Conservation (phyloP, 805 yeast species). For the Starmerella apis region DNA sequence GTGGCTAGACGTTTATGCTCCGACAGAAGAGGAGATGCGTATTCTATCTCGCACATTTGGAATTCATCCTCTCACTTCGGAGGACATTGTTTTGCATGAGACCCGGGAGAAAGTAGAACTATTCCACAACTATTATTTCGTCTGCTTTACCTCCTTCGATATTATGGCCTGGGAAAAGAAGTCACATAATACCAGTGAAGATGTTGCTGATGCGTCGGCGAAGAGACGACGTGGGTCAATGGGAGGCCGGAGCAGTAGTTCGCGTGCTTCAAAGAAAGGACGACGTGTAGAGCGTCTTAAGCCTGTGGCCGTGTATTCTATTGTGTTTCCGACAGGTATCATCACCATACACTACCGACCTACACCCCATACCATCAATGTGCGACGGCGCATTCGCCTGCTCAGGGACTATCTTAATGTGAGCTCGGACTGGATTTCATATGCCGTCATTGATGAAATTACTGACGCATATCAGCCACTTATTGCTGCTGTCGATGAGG, state of each 20-base stretch:
- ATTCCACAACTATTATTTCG: conserved; percentile 81
- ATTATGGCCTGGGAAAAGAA: conserved; percentile 32
- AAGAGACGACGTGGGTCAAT: conserved; percentile 15
- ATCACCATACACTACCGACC: conserved; percentile 89
- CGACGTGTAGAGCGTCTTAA: conserved; percentile 44
- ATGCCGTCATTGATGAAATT: conserved; percentile 91
- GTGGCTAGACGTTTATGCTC: conserved; percentile 94
- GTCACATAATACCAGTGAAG: not conserved
- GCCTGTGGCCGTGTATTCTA: conserved; percentile 85
- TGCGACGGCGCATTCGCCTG: conserved; percentile 81
- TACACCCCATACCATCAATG: conserved; percentile 93
- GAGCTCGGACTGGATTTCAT: conserved; percentile 92
- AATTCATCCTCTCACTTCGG: conserved; percentile 94
- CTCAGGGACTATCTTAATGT: conserved; percentile 80
- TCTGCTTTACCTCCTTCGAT: conserved; percentile 65
- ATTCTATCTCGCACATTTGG: conserved; percentile 87
- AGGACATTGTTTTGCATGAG: conserved; percentile 93
- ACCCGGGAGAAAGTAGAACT: conserved; percentile 94
- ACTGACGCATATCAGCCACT: conserved; percentile 97
- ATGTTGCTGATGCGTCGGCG: not conserved
- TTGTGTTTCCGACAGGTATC: conserved; percentile 85
- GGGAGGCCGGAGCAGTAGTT: conserved; percentile 17
- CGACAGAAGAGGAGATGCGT: conserved; percentile 91
- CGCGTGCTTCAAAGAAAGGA: conserved; percentile 28
- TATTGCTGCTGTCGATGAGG: conserved; percentile 88